phyloP scores from a whole-genome alignment of 139 green algal species.

The Deuterostichococcus epilithicus region DNA sequence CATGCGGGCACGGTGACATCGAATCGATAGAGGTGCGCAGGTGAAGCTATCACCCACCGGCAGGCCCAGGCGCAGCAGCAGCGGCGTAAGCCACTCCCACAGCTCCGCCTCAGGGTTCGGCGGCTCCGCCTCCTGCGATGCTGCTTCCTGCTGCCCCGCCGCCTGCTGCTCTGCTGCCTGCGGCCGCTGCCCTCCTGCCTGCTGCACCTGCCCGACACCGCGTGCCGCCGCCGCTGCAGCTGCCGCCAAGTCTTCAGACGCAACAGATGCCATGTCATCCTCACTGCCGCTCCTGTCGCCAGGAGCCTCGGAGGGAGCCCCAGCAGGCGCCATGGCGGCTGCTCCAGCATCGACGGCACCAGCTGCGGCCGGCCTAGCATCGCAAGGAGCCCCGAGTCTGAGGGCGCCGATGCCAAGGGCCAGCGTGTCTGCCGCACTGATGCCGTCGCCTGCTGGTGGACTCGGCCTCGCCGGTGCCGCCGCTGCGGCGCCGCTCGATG shows the following conservation, averaged over 20 bases:
- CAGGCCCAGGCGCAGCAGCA: conserved; percentile 20
- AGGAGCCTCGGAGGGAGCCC: background rate
- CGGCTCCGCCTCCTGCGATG: background rate
- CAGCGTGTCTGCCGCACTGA: background rate
- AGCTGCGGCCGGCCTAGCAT: background rate
- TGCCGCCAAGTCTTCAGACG: background rate
- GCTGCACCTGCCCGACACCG: background rate
- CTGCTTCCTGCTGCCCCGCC: background rate
- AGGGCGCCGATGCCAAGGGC: background rate
- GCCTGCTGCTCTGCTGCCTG: background rate
- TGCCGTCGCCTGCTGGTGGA: too few species aligned
- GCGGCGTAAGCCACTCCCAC: conserved; percentile 36
- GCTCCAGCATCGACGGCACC: background rate
- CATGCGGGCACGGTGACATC: too few species aligned
- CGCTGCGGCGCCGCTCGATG: background rate
- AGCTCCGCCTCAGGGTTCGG: conserved; percentile 19
- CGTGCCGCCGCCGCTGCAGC: too few species aligned
- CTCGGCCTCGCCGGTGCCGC: too few species aligned
- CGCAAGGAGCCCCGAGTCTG: background rate
- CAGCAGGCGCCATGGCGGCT: background rate
- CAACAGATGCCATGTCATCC: background rate
- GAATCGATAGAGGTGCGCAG: too few species aligned
- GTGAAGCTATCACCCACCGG: conserved; percentile 31
- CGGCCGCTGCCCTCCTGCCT: background rate
- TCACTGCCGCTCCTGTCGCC: background rate